Conservation (phyloP, 1,284 basidiomycete genomes). For the Porogramme epimiltina region DNA sequence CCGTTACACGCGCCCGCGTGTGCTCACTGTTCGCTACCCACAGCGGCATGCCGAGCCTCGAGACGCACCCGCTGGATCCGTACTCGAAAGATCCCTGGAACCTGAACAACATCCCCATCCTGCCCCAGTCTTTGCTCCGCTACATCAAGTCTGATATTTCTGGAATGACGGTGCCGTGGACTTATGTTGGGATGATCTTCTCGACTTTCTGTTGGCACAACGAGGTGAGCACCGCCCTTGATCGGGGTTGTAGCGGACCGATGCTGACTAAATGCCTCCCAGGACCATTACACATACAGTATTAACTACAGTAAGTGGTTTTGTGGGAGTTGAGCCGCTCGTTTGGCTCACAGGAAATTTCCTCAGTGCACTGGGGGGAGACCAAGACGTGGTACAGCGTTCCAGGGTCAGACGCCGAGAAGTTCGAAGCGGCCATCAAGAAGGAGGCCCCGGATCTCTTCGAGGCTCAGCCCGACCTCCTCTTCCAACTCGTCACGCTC, state of each 20-base stretch:
- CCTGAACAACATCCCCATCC: constrained; percentile 94
- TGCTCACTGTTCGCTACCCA: constrained; percentile 15
- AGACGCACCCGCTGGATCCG: constrained; percentile 86
- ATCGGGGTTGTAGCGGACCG: constrained; percentile 2
- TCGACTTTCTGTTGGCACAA: constrained; percentile 99
- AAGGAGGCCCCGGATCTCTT: constrained; percentile 98
- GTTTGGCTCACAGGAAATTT: constrained; percentile 15
- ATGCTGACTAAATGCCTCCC: constrained; percentile 16
- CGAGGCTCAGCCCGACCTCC: constrained; percentile 94
- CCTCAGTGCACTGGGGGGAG: constrained; percentile 96
- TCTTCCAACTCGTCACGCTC: constrained; percentile 97
- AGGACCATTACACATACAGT: constrained; percentile 98
- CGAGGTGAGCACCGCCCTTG: constrained; percentile 58
- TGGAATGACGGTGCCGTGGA: constrained; percentile 99
- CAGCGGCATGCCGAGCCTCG: constrained; percentile 93
- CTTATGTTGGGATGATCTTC: constrained; percentile 99
- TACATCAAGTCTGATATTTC: constrained; percentile 99
- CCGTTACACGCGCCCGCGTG: constrained; percentile 1
- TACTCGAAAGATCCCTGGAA: constrained; percentile 97
- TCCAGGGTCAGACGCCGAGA: constrained; percentile 91
- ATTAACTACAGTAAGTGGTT: constrained; percentile 84
- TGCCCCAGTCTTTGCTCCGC: constrained; percentile 82
- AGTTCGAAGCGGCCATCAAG: constrained; percentile 96
- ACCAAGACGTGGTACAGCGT: constrained; percentile 99
- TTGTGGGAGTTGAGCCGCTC: constrained; percentile 2